These are phyloP conservation scores for Aspergillus hiratsukae DNA, from an alignment of 2,329 filamentous ascomycete species.

Conservation along the genomic window DNA sequence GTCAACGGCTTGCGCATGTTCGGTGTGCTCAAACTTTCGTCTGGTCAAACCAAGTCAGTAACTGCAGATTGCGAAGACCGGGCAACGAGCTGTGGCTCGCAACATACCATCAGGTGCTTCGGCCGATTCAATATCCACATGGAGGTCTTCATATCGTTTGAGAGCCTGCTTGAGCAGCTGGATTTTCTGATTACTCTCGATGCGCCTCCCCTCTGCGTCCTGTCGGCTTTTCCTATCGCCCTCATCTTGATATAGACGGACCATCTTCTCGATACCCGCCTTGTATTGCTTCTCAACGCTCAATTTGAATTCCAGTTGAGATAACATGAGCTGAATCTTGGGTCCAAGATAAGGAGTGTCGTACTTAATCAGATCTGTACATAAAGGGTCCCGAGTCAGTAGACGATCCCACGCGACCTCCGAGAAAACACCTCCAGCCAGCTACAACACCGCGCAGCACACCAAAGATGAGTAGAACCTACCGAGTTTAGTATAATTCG, in stretches of 20 bases:
- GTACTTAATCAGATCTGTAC: constrained; percentile 91
- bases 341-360: constrained; percentile 93
- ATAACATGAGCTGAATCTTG: constrained; percentile 97
- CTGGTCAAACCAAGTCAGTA: constrained; percentile 46
- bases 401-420: background rate
- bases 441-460: background rate
- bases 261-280: constrained; percentile 98
- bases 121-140: constrained; percentile 81
- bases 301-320: constrained; percentile 96
- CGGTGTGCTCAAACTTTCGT: constrained; percentile 93
- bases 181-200: constrained; percentile 98
- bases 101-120: constrained; percentile 74
- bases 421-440: constrained; percentile 5
- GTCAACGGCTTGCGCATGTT: constrained; percentile 95
- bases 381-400: constrained; percentile 11
- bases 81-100: constrained; percentile 3
- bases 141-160: constrained; percentile 94
- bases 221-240: constrained; percentile 92
- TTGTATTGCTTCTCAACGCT: constrained; percentile 99
- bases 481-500: constrained; percentile 97
- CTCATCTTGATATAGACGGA: constrained; percentile 94
- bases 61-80: background rate
- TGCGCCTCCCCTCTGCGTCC: constrained; percentile 81
- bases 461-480: constrained; percentile 30
- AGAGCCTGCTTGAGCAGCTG: constrained; percentile 90